These are phyloP conservation scores for Leptographium radiaticola DNA, from an alignment of 2,329 filamentous ascomycete species.

Conservation along the genomic window DNA sequence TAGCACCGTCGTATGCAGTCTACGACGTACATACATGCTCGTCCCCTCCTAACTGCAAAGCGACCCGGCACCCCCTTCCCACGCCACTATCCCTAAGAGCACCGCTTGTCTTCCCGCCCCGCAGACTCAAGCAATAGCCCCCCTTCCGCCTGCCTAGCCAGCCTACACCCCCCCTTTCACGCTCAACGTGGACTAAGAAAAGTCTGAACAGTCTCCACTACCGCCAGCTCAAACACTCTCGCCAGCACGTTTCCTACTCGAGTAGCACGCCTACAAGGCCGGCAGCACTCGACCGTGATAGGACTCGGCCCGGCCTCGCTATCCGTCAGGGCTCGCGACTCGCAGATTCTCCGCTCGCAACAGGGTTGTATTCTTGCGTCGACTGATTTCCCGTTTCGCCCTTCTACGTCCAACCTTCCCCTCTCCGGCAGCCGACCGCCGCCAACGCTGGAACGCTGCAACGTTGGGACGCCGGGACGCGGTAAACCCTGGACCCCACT, in stretches of 20 bases:
- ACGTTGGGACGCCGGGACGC: background rate
- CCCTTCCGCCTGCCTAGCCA: background rate
- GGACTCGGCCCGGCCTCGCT: background rate
- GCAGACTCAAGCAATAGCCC: background rate
- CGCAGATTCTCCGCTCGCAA: background rate
- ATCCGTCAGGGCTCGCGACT: conserved; percentile 6
- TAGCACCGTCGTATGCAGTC: too few relatives aligned
- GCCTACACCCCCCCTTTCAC: background rate
- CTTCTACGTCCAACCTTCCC: background rate
- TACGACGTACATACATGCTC: too few relatives aligned
- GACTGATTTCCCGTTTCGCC: conserved; percentile 7
- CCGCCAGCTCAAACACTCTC: conserved; percentile 10
- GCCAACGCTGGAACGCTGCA: background rate
- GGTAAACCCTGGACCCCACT: background rate
- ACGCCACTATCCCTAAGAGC: background rate
- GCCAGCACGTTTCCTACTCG: background rate
- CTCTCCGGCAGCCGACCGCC: background rate
- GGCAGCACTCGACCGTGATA: background rate
- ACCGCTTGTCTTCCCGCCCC: background rate
- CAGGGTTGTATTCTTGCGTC: conserved; percentile 3
- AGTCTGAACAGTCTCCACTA: conserved; percentile 13
- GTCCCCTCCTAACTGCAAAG: background rate
- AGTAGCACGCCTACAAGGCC: background rate
- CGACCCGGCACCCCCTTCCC: background rate
- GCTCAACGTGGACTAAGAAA: conserved; percentile 1